Conservation (phyloP, 306 rosid genomes). For the Chamaecrista fasciculata region DNA sequence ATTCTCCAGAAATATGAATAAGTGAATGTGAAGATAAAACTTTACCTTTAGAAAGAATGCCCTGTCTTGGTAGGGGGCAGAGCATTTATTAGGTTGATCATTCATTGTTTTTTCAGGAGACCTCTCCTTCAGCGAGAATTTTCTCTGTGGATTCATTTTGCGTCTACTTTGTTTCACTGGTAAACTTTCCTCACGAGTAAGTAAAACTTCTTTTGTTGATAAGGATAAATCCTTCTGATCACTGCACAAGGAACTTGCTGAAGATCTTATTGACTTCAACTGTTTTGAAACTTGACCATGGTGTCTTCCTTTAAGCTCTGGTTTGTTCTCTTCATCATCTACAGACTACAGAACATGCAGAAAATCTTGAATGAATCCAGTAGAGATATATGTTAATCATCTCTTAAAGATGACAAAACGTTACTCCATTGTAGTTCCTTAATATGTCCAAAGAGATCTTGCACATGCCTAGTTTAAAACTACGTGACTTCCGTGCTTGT, state of each 20-base stretch:
- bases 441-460: background rate
- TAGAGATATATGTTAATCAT: slow-evolving; percentile 20
- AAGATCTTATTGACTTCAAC: slow-evolving; percentile 44
- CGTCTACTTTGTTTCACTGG: slow-evolving; percentile 55
- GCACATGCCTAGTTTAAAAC: background rate
- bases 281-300: slow-evolving; percentile 45
- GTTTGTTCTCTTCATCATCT: slow-evolving; percentile 44
- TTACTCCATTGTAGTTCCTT: background rate
- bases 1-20: slow-evolving; percentile 14
- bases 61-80: slow-evolving; percentile 34
- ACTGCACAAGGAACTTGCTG: slow-evolving; percentile 44
- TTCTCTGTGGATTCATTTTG: slow-evolving; percentile 49
- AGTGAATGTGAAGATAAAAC: background rate
- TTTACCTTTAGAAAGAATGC: slow-evolving; percentile 43
- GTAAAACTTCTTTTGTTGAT: slow-evolving; percentile 47
- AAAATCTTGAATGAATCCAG: slow-evolving; percentile 21
- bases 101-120: slow-evolving; percentile 41
- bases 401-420: background rate
- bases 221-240: slow-evolving; percentile 42
- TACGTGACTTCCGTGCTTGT: background rate
- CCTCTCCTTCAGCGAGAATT: slow-evolving; percentile 42
- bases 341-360: slow-evolving; percentile 45
- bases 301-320: slow-evolving; percentile 53
- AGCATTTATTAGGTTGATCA: slow-evolving; percentile 40
- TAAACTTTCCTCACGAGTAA: slow-evolving; percentile 39